Evolutionary conservation across 2,329 filamentous ascomycete genomes (phyloP).

Genomic region (Cladosporium halotolerans): DNA sequence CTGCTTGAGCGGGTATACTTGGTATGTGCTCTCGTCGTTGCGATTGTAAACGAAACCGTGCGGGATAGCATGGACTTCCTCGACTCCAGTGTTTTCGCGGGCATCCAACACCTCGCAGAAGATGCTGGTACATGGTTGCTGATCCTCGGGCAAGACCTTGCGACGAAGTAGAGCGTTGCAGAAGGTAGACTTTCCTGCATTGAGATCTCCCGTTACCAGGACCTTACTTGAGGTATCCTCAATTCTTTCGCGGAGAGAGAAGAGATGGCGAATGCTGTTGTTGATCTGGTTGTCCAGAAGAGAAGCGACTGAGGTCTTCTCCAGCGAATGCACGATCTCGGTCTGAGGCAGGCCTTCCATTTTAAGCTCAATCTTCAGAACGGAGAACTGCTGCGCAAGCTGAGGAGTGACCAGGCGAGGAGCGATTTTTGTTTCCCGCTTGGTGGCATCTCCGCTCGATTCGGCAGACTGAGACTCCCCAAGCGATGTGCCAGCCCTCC

Average conservation of each 20-base stretch:
- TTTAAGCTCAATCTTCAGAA: conserved; percentile 90
- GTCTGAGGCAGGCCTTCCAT: conserved; percentile 78
- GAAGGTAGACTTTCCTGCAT: conserved; percentile 97
- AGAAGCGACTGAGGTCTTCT: conserved; percentile 84
- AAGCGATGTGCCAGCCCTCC: conserved; percentile 65
- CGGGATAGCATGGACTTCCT: conserved; percentile 94
- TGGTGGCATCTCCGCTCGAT: conserved; percentile 57
- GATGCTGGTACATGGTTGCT: conserved; percentile 96
- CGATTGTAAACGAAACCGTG: conserved; percentile 74
- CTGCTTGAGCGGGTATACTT: conserved; percentile 70
- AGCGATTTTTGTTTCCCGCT: conserved; percentile 57
- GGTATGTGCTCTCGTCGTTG: conserved; percentile 89
- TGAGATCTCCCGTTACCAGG: conserved; percentile 88
- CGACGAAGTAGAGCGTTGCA: conserved; percentile 93
- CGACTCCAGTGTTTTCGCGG: conserved; percentile 79
- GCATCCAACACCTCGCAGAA: conserved; percentile 96
- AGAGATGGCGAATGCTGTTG: conserved; percentile 85
- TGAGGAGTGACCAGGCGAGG: conserved; percentile 84
- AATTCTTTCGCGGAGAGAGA: conserved; percentile 82
- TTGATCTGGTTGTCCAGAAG: conserved; percentile 90
- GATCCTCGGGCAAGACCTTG: conserved; percentile 91
- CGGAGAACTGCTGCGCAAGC: conserved; percentile 91
- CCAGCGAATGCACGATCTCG: conserved; percentile 87
- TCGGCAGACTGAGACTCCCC: conserved; percentile 57
- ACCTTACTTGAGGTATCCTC: conserved; percentile 98